Evolutionary conservation across 176 grass and related monocot species (phyloP), one percentile per base, ranked within the genome.

Genomic region (Luzula sylvatica): DNA sequence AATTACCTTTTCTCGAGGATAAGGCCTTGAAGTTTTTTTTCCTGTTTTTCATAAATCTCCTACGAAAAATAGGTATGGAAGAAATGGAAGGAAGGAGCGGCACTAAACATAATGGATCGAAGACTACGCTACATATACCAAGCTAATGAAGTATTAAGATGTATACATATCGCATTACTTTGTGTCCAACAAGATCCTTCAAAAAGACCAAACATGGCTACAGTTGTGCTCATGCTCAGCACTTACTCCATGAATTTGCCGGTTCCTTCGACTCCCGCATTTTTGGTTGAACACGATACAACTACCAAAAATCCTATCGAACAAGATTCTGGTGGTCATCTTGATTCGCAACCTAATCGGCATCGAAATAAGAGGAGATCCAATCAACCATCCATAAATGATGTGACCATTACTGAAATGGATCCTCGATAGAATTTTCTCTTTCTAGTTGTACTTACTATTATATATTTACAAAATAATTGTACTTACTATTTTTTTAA

Each of bases 341-440:
- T 35, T 35, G 30, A 35, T 35, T 35, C 30, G 0, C 30, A 2
- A 35, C 7, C 30, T 35, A 35, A 35, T 35, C 7, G 7, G 1
- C 1, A n/a, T n/a, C n/a, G 30, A 4, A 35, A 35, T 35, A 35
- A 9, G 30, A 35, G 7, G 30, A 35, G 40, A 17, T 1, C 28
- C 26, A 35, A 5, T 11, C 18, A 46, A 55, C 23, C 17, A 5
- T 67, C 55, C 1, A 40, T 27, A 21, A 75, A 79, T 8, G 8
- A 52, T 0, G 53, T 15, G 13, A 71, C 66, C 0, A 58, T 79
- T 39, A 66, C 75, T 14, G 61, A 65, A 16, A 1, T 79, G 20
- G 66, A 63, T 15, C 53, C 66, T 2, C 56, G 65, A 39, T 85
- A 55, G n/a, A n/a, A n/a, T n/a, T n/a, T n/a, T n/a, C n/a, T n/a